phyloP scores from a whole-genome alignment of 2,329 filamentous ascomycete species.

The Metarhizium album region DNA sequence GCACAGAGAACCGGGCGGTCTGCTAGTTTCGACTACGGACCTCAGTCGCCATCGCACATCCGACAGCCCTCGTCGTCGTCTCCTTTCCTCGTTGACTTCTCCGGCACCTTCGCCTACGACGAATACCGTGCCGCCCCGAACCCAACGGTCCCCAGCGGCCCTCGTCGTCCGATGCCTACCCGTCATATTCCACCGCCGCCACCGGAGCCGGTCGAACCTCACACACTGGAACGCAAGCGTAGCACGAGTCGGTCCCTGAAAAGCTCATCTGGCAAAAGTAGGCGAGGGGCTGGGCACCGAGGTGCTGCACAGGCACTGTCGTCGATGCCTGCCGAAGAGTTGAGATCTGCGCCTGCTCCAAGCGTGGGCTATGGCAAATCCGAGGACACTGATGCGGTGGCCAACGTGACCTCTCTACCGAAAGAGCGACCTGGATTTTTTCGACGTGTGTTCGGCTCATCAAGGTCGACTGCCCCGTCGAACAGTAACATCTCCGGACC shows the following conservation, averaged over 20 bases:
- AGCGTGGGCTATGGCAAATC: conserved; percentile 48
- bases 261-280: conserved; percentile 30
- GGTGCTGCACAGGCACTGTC: conserved; percentile 11
- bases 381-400: conserved; percentile 40
- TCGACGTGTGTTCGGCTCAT: conserved; percentile 74
- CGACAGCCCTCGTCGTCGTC: conserved; percentile 18
- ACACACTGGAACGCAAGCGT: conserved; percentile 39
- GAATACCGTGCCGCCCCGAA: conserved; percentile 76
- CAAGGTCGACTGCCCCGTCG: conserved; percentile 34
- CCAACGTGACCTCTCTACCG: conserved; percentile 30
- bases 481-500: not conserved
- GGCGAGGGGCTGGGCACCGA: conserved; percentile 17
- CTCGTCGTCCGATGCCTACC: conserved; percentile 40
- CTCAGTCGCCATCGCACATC: conserved; percentile 12
- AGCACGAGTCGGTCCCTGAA: conserved; percentile 45
- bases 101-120: conserved; percentile 42
- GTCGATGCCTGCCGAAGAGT: conserved; percentile 24
- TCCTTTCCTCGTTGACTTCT: conserved; percentile 38
- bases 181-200: conserved; percentile 25
- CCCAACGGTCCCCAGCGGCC: conserved; percentile 72
- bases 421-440: conserved; percentile 84
- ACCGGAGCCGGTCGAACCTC: conserved; percentile 26
- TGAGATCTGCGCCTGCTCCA: conserved; percentile 46
- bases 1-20: conserved; percentile 46
- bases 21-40: conserved; percentile 63